Conservation (phyloP, 371 early-diverging fungal genomes). For the Circinella minor region DNA sequence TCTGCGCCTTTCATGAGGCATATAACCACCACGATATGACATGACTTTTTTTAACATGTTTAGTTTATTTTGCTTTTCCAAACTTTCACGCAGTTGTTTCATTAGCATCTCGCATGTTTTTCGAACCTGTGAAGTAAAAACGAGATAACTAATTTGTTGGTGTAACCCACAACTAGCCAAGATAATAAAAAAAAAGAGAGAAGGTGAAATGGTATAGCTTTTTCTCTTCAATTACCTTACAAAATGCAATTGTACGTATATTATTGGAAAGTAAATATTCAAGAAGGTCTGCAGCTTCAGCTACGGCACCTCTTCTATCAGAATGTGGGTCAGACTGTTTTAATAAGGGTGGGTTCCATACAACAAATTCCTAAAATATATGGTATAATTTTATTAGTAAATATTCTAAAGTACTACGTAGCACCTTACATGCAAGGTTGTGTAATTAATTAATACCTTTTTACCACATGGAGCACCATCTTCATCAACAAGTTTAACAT, state of each 20-base stretch:
- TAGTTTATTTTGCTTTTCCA: slow-evolving; percentile 29
- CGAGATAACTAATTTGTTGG: no score
- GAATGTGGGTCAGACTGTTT: slow-evolving; percentile 16
- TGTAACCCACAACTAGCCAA: neutral
- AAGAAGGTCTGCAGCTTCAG: slow-evolving; percentile 40
- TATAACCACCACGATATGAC: slow-evolving; percentile 72
- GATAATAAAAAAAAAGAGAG: neutral
- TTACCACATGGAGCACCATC: slow-evolving; percentile 54
- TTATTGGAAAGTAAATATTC: slow-evolving; percentile 40
- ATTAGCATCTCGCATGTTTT: slow-evolving; percentile 55
- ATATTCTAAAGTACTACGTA: no score
- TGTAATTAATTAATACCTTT: slow-evolving; percentile 25
- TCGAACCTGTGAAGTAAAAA: slow-evolving; percentile 23
- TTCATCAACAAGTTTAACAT: slow-evolving; percentile 30
- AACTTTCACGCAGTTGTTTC: slow-evolving; percentile 44
- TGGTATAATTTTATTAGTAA: no score
- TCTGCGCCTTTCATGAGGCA: slow-evolving; percentile 52
- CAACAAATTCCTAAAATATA: slow-evolving; percentile 31
- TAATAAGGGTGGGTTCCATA: slow-evolving; percentile 46
- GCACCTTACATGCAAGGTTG: no score
- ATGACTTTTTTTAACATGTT: slow-evolving; percentile 39
- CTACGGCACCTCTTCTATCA: slow-evolving; percentile 28
- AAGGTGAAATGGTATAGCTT: neutral
- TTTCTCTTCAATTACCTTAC: slow-evolving; percentile 33
- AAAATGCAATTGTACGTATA: slow-evolving; percentile 56